These are phyloP conservation scores for Entomortierella parvispora DNA, from an alignment of 192 early-diverging fungal species.

Conservation along the genomic window DNA sequence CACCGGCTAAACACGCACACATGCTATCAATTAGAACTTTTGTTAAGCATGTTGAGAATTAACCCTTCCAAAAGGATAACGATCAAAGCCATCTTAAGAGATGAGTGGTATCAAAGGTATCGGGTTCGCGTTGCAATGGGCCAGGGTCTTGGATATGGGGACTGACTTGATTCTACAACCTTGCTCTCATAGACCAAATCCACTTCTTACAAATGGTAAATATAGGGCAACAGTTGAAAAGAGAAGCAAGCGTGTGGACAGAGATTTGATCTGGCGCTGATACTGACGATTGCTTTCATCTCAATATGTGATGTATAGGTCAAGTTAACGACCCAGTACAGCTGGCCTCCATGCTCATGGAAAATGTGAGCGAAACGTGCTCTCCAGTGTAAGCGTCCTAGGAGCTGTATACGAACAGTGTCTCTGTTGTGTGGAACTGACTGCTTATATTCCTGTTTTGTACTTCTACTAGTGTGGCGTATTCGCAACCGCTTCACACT, in stretches of 20 bases:
- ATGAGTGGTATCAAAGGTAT: conserved; percentile 65
- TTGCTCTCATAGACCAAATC: conserved; percentile 54
- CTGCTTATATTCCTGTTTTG: neutral
- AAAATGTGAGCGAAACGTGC: conserved; percentile 48
- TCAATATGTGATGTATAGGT: too few relatives aligned
- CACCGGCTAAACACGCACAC: too few relatives aligned
- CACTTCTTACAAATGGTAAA: conserved; percentile 60
- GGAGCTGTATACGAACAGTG: neutral
- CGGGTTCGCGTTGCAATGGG: neutral
- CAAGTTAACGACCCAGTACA: conserved; percentile 65
- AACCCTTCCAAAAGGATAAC: conserved; percentile 55
- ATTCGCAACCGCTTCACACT: conserved; percentile 42
- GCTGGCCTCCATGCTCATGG: conserved; percentile 65
- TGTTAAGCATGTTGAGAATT: conserved; percentile 60
- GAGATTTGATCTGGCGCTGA: too few relatives aligned
- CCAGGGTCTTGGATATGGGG: too few relatives aligned
- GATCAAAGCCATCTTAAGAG: conserved; percentile 54
- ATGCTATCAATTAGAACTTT: too few relatives aligned
- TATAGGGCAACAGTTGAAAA: too few relatives aligned
- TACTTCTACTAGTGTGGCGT: conserved; percentile 28
- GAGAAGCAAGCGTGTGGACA: too few relatives aligned
- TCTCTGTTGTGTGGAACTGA: neutral
- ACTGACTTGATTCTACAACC: neutral
- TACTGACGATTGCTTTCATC: too few relatives aligned
- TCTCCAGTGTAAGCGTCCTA: conserved; percentile 28